These are phyloP conservation scores for Chalaropsis ovoidea DNA, from an alignment of 2,329 filamentous ascomycete species.

Conservation along the genomic window DNA sequence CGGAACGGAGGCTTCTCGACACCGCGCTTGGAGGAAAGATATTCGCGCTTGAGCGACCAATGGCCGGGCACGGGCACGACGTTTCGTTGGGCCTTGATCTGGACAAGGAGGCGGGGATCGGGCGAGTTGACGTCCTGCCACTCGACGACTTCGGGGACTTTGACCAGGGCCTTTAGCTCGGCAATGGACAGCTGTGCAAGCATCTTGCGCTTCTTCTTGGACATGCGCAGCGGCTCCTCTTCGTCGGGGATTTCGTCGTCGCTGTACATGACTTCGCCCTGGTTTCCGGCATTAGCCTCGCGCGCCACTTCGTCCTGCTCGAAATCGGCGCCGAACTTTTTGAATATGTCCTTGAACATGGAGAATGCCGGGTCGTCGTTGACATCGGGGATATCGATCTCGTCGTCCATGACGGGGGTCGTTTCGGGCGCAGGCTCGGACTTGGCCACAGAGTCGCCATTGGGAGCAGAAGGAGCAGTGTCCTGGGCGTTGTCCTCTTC, in stretches of 20 bases:
- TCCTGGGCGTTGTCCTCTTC: conserved; percentile 20
- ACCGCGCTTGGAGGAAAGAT: conserved; percentile 90
- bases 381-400: conserved; percentile 35
- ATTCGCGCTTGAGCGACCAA: conserved; percentile 94
- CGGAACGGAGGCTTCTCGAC: conserved; percentile 92
- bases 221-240: conserved; percentile 57
- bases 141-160: conserved; percentile 87
- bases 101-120: conserved; percentile 78
- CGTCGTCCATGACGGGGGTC: conserved; percentile 12
- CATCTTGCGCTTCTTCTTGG: conserved; percentile 90
- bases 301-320: conserved; percentile 54
- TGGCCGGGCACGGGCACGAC: conserved; percentile 89
- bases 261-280: conserved; percentile 74
- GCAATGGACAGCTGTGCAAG: conserved; percentile 88
- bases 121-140: conserved; percentile 93
- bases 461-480: neutral
- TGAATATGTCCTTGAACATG: conserved; percentile 73
- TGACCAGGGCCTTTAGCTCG: conserved; percentile 84
- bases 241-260: conserved; percentile 81
- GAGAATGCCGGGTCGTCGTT: conserved; percentile 67
- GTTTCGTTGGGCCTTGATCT: conserved; percentile 91
- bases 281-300: conserved; percentile 59
- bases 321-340: conserved; percentile 60
- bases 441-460: neutral
- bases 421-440: conserved; percentile 23